A percentile compares a stretch with the other conserved stretches of the same genome.
These are phyloP conservation scores for Ceratobasidium sp. DNA, from an alignment of 1,284 basidiomycete genomes.

Conservation along the genomic window DNA sequence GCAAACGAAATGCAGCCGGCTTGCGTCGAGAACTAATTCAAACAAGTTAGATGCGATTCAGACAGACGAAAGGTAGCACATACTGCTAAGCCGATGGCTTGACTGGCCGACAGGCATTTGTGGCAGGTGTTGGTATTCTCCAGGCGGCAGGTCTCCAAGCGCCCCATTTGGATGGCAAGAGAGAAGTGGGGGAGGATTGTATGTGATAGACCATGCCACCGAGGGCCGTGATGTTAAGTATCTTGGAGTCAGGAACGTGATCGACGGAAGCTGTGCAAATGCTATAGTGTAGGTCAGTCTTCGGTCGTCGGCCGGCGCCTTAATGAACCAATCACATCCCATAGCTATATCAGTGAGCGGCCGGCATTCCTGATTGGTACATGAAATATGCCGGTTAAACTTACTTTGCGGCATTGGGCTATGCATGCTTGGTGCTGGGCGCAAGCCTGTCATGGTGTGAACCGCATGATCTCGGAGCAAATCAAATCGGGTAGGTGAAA, in stretches of 20 bases:
- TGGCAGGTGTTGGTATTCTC: slow-evolving; percentile 9
- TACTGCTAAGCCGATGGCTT: slow-evolving; percentile 26
- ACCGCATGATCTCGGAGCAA: too few relatives aligned
- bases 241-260: too few relatives aligned
- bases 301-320: too few relatives aligned
- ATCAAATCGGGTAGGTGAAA: too few relatives aligned
- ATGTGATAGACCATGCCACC: not conserved
- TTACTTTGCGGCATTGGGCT: too few relatives aligned
- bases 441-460: too few relatives aligned
- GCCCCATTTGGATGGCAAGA: slow-evolving; percentile 10
- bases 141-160: not conserved
- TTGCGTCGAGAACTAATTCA: slow-evolving; percentile 15
- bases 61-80: not conserved
- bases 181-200: too few relatives aligned
- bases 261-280: not conserved
- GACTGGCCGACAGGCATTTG: slow-evolving; percentile 12
- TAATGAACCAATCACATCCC: not conserved
- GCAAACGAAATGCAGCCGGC: slow-evolving; percentile 17
- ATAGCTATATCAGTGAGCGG: too few relatives aligned
- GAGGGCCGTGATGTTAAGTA: not conserved
- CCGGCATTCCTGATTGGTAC: too few relatives aligned
- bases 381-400: too few relatives aligned
- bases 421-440: too few relatives aligned
- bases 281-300: not conserved
- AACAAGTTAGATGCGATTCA: not conserved